These are phyloP conservation scores for Plasmodium gonderi DNA, from an alignment of 169 alveolate species.

Conservation along the genomic window DNA sequence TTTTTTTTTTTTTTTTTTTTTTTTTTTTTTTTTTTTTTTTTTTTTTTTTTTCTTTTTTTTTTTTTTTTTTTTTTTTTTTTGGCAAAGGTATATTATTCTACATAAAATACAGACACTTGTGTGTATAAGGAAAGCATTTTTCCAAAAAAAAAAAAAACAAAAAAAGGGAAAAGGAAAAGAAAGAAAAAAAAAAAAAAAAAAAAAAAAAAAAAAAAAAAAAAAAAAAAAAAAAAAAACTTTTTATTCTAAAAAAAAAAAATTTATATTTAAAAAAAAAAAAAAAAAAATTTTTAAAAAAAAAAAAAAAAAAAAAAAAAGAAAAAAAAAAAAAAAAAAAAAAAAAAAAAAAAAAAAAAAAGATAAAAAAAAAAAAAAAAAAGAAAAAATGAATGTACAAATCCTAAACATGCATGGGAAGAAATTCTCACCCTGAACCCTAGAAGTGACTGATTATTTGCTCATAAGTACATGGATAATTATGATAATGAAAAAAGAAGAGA, in stretches of 20 bases:
- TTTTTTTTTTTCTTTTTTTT: not conserved
- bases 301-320: no score
- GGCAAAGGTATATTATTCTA: not conserved
- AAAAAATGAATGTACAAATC: slow-evolving; percentile 56
- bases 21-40: no score
- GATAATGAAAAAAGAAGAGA: slow-evolving; percentile 31
- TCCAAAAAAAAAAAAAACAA: slow-evolving; percentile 35
- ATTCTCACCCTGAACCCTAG: slow-evolving; percentile 74
- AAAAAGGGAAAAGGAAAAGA: slow-evolving; percentile 36
- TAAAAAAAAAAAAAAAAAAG: slow-evolving; percentile 47
- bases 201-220: slow-evolving; percentile 28
- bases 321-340: no score
- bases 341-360: no score
- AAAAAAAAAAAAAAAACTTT: slow-evolving; percentile 44
- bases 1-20: no score
- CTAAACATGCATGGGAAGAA: slow-evolving; percentile 55
- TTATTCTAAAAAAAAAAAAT: no score
- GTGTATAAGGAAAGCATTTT: not conserved
- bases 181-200: slow-evolving; percentile 25
- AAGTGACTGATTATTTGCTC: slow-evolving; percentile 54
- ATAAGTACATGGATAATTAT: slow-evolving; percentile 32
- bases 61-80: slow-evolving; percentile 39
- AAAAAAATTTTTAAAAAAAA: no score
- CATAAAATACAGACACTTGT: not conserved
- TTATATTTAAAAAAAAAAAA: no score